phyloP scores from a whole-genome alignment of 1,139 yeast species.

The Suhomyces bribrorum region DNA sequence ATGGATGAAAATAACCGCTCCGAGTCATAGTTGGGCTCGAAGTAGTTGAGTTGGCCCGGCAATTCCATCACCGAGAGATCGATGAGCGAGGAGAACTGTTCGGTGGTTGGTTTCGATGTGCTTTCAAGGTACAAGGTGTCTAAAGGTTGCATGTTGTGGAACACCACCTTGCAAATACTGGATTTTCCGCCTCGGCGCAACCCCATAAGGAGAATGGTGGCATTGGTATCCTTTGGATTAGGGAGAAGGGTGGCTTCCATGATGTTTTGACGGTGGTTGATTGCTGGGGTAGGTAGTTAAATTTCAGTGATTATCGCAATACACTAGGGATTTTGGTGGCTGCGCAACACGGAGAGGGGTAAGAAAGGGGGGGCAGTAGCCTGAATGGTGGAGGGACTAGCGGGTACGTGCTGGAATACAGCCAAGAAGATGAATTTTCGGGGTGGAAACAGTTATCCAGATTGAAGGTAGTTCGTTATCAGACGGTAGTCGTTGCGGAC shows the following conservation, averaged over 20 bases:
- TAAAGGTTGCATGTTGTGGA: slow-evolving; percentile 94
- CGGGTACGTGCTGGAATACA: no score
- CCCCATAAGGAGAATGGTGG: slow-evolving; percentile 83
- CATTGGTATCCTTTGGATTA: slow-evolving; percentile 53
- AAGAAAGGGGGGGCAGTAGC: no score
- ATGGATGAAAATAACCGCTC: slow-evolving; percentile 76
- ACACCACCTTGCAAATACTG: slow-evolving; percentile 90
- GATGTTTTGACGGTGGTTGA: no score
- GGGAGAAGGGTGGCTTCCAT: slow-evolving; percentile 38
- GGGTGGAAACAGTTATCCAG: no score
- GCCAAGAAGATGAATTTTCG: no score
- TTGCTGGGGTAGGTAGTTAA: no score
- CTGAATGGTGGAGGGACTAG: no score
- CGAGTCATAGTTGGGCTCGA: slow-evolving; percentile 81
- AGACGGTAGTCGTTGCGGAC: no score
- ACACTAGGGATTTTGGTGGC: no score
- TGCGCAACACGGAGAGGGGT: no score
- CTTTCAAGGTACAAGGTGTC: slow-evolving; percentile 90
- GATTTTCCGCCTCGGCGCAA: slow-evolving; percentile 81
- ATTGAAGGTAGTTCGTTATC: no score
- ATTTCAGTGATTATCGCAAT: no score
- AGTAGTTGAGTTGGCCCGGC: slow-evolving; percentile 90
- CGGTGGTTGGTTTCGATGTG: slow-evolving; percentile 85
- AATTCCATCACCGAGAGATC: slow-evolving; percentile 92
- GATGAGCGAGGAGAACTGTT: slow-evolving; percentile 73